Percentiles rank a stretch among this genome's conserved stretches.
phyloP scores from a whole-genome alignment of 306 rosid species.

The Amphicarpaea edgeworthii region DNA sequence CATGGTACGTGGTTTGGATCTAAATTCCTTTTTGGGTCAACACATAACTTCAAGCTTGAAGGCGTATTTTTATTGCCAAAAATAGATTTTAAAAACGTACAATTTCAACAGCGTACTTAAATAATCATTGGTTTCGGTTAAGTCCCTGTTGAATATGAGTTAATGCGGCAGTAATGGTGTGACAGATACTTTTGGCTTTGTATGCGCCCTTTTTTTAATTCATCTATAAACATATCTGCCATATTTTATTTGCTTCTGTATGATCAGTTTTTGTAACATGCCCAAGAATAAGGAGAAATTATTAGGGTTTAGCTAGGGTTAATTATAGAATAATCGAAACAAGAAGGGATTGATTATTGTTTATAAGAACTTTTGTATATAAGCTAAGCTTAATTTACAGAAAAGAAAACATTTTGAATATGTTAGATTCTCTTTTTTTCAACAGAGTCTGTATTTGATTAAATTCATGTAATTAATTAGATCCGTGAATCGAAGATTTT shows the following conservation, averaged over 20 bases:
- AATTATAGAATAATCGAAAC: too few species aligned
- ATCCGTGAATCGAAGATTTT: too few species aligned
- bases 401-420: too few species aligned
- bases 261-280: background rate
- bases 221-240: background rate
- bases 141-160: background rate
- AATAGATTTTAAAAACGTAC: background rate
- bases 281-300: background rate
- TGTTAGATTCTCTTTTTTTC: too few species aligned
- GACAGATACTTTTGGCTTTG: background rate
- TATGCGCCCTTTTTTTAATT: background rate
- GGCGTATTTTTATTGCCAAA: background rate
- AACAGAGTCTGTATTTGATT: too few species aligned
- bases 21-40: slow-evolving; percentile 10
- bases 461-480: too few species aligned
- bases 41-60: background rate
- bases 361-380: too few species aligned
- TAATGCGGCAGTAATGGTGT: background rate
- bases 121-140: background rate
- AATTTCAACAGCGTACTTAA: background rate
- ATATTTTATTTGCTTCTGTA: too few species aligned
- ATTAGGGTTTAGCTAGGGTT: background rate
- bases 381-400: too few species aligned
- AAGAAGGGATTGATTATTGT: background rate
- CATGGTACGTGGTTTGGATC: slow-evolving; percentile 14